Conservation (phyloP, 139 green algal genomes). For the Tetraselmis chui region DNA sequence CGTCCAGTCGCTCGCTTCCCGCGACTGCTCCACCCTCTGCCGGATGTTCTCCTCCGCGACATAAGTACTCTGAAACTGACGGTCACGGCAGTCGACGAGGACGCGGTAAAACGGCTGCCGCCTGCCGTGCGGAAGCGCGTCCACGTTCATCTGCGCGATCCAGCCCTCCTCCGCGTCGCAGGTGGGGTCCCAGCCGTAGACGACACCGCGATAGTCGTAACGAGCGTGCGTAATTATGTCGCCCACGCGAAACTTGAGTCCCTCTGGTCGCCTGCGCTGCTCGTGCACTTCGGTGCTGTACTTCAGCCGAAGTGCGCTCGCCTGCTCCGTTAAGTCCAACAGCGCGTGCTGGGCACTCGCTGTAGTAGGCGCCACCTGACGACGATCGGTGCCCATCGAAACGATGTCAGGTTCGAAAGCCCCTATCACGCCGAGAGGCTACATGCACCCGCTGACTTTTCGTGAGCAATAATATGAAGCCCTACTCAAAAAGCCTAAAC, state of each 20-base stretch:
- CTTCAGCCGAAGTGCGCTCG: constrained; percentile 3
- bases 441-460: no score
- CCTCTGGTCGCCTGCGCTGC: background rate
- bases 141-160: constrained; percentile 47
- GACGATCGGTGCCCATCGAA: no score
- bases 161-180: constrained; percentile 43
- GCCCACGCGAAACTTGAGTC: constrained; percentile 18
- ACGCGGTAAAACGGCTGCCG: constrained; percentile 52
- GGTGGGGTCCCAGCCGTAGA: constrained; percentile 46
- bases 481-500: no score
- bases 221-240: constrained; percentile 30
- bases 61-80: constrained; percentile 33
- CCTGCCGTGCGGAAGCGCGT: constrained; percentile 25
- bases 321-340: constrained; percentile 18
- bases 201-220: constrained; percentile 50
- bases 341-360: constrained; percentile 15
- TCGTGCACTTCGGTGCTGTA: background rate
- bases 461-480: no score
- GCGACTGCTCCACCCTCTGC: background rate
- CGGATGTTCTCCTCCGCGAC: constrained; percentile 40
- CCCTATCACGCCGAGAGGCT: no score
- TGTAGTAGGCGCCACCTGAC: no score
- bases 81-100: constrained; percentile 31
- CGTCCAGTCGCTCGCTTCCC: background rate
- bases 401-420: no score